These are phyloP conservation scores for Fulvia fulva DNA, from an alignment of 2,329 filamentous ascomycete species.

Conservation along the genomic window DNA sequence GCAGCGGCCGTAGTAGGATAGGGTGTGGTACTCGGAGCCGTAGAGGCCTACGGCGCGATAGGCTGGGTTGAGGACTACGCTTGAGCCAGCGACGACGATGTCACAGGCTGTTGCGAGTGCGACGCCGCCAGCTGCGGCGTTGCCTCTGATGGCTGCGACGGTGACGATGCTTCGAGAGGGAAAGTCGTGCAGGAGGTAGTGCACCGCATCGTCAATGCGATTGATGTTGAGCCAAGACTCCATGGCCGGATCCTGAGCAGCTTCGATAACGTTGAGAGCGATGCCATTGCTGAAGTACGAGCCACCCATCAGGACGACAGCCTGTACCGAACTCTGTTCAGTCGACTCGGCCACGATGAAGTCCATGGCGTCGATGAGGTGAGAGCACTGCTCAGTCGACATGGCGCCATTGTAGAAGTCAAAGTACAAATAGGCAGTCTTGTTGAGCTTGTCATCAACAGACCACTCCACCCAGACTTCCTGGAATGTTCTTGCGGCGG, in stretches of 20 bases:
- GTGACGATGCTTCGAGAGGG: conserved; percentile 36
- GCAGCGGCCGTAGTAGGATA: conserved; percentile 40
- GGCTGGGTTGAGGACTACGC: conserved; percentile 42
- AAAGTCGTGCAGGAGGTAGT: conserved; percentile 39
- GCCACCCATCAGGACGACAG: conserved; percentile 40
- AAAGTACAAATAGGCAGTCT: conserved; percentile 41
- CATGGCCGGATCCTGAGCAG: conserved; percentile 34
- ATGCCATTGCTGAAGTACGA: conserved; percentile 45
- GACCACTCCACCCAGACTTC: conserved; percentile 41
- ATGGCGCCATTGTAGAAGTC: conserved; percentile 46
- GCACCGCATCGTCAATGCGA: conserved; percentile 42
- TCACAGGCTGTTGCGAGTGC: conserved; percentile 39
- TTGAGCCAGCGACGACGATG: conserved; percentile 37
- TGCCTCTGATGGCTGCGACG: conserved; percentile 40
- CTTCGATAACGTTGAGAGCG: conserved; percentile 44
- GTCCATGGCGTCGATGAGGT: conserved; percentile 37
- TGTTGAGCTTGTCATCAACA: conserved; percentile 26
- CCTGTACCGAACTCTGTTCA: conserved; percentile 30
- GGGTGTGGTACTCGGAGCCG: conserved; percentile 43
- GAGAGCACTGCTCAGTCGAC: conserved; percentile 39
- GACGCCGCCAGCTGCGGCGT: conserved; percentile 44
- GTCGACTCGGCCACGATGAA: conserved; percentile 34
- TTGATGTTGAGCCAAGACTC: conserved; percentile 47
- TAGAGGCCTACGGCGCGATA: conserved; percentile 36
- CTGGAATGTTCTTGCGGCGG: conserved; percentile 35